These are phyloP conservation scores for Trichoderma aggressivum DNA, from an alignment of 2,329 filamentous ascomycete species.

Conservation along the genomic window DNA sequence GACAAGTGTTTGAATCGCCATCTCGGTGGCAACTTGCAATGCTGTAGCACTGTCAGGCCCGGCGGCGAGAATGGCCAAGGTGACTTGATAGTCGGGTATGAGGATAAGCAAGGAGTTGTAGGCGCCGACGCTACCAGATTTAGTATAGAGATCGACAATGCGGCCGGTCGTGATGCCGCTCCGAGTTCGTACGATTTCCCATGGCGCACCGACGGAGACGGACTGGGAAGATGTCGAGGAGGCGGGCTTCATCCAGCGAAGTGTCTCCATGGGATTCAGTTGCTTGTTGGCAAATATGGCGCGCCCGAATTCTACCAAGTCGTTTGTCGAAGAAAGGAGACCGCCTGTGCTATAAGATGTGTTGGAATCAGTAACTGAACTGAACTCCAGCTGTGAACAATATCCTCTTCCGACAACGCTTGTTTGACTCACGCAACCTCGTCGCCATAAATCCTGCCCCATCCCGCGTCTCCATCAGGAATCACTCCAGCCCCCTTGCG, in stretches of 20 bases:
- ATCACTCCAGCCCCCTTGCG: slow-evolving; percentile 12
- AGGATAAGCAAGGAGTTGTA: slow-evolving; percentile 31
- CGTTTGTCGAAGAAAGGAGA: slow-evolving; percentile 13
- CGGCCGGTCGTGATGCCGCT: slow-evolving; percentile 30
- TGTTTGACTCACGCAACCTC: slow-evolving; percentile 18
- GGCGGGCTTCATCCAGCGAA: slow-evolving; percentile 22
- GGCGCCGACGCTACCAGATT: slow-evolving; percentile 31
- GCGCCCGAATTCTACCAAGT: slow-evolving; percentile 7
- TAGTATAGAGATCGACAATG: slow-evolving; percentile 34
- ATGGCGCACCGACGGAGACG: slow-evolving; percentile 31
- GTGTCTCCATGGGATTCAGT: slow-evolving; percentile 2
- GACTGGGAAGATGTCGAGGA: slow-evolving; percentile 15
- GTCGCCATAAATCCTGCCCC: slow-evolving; percentile 13
- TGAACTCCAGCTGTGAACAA: background rate
- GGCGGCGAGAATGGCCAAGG: slow-evolving; percentile 19
- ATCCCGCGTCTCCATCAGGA: slow-evolving; percentile 16
- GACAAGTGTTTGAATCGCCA: slow-evolving; percentile 10
- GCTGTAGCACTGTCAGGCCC: slow-evolving; percentile 8
- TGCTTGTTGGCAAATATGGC: slow-evolving; percentile 11
- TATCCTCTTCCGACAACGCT: background rate
- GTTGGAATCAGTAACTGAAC: background rate
- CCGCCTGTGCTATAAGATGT: slow-evolving; percentile 7
- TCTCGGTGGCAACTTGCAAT: slow-evolving; percentile 7
- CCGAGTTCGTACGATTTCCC: slow-evolving; percentile 27
- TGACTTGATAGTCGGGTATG: slow-evolving; percentile 34